Conservation (phyloP, 108 stramenopile genomes). For the Fistulifera pelliculosa region DNA sequence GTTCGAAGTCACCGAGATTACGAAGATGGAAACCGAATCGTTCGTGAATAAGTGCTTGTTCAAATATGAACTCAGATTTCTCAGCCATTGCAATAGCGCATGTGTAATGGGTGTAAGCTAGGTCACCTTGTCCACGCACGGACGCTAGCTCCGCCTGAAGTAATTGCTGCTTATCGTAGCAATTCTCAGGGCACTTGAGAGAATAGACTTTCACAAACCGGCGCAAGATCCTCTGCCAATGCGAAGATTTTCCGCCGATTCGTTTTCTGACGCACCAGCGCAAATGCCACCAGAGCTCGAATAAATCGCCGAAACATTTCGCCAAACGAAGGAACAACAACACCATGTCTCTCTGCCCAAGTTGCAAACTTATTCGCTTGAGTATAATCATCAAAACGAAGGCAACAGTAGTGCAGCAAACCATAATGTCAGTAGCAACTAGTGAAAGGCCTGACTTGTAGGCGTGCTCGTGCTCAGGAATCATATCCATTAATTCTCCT, state of each 20-base stretch:
- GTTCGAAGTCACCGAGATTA: neutral
- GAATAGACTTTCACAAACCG: neutral
- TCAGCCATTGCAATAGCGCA: conserved; percentile 4
- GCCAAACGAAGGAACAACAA: no score
- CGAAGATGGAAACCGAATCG: conserved; percentile 5
- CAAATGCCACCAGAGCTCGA: neutral
- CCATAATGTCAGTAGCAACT: neutral
- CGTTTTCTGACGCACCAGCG: neutral
- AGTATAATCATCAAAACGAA: conserved; percentile 5
- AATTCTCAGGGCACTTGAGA: conserved; percentile 5
- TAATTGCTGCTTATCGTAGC: conserved; percentile 4
- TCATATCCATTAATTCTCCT: conserved; percentile 6
- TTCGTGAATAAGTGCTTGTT: conserved; percentile 4
- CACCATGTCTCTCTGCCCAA: neutral
- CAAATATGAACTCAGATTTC: neutral
- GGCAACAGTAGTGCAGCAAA: neutral
- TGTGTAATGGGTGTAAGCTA: conserved; percentile 6
- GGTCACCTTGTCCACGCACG: neutral
- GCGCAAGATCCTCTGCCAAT: conserved; percentile 1
- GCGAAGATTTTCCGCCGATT: neutral
- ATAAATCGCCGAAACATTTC: no score
- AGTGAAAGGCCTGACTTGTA: no score
- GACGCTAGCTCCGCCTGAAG: conserved; percentile 12
- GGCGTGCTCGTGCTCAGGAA: neutral
- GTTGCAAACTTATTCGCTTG: neutral